Base-by-base conservation (phyloP, 768 basidiomycete genomes). In the Boletus rex-veris region DNA sequence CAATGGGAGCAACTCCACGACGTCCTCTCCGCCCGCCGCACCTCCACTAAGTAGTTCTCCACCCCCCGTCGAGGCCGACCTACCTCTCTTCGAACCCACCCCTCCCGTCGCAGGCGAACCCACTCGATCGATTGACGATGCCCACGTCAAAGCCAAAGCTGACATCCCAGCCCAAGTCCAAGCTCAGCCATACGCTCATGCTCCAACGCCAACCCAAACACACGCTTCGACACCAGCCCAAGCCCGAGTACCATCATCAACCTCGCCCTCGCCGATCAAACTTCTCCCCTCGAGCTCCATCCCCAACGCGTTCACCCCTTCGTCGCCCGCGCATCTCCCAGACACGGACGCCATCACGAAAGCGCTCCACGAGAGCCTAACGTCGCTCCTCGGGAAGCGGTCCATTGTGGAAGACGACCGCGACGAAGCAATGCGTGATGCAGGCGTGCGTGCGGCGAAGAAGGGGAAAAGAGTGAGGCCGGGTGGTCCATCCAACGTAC, bases 331-430 rank as follows among this genome's bases (percentile, higher is more conserved):
- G 0, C 78, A 74, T 39, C 69, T 75, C 24, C 63, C 59, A 48
- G 74, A 81, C 30, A 74, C 77, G 44, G 71, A 73, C 45, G 75
- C 78, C 45, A 75, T 75, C 24, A 73, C 83, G n/a, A 79, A 74
- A 60, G 85, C 80, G 16, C 71, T 90, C 19, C 80, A 87, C 57
- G 84, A 88, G 58, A 86, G 81, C 55, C 80, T 90, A 45, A 81
- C 82, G 6, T 79, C 80, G 19, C 67, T 90, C 51, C 72, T 91
- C 15, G 88, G 88, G 9, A 91, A 92, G 66, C 77, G 88, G 9
- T 74, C 76, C 10, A 70, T 77, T 0, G 71, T 73, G 4, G 77
- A 76, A 11, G 75, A 75, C 4, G 76, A 77, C n/a, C 24, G 40
- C 9, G 40, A 43, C 35, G 58, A 55, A 11, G 44, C 24, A 26